Evolutionary conservation across 2,329 filamentous ascomycete species (phyloP).

Genomic region (Delphinella strobiligena): DNA sequence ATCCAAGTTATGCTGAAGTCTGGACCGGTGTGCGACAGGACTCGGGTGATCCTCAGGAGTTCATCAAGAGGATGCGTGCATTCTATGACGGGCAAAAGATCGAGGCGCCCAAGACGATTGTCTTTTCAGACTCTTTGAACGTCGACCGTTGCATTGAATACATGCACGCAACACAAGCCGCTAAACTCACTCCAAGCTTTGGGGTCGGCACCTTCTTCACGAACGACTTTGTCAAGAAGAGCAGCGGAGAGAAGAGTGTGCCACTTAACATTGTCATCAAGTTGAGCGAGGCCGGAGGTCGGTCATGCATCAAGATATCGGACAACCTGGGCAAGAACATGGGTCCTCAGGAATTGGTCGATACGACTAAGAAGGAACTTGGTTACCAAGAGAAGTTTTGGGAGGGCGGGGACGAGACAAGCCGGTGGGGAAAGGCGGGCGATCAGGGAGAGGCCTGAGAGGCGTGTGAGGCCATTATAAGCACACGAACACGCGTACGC

Average conservation of each 20-base stretch:
- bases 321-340: constrained; percentile 88
- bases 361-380: constrained; percentile 70
- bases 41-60: constrained; percentile 72
- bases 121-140: constrained; percentile 92
- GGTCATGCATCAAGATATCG: constrained; percentile 82
- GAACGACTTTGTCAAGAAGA: constrained; percentile 69
- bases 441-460: too few relatives aligned
- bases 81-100: constrained; percentile 73
- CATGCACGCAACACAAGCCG: constrained; percentile 67
- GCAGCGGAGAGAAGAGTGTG: constrained; percentile 67
- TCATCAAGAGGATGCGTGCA: constrained; percentile 63
- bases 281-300: constrained; percentile 70
- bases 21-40: constrained; percentile 83
- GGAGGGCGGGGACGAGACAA: constrained; percentile 71
- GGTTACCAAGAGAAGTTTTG: constrained; percentile 80
- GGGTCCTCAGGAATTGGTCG: constrained; percentile 66
- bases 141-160: constrained; percentile 86
- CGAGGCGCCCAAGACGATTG: constrained; percentile 71
- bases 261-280: constrained; percentile 98
- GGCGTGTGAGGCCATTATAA: too few relatives aligned
- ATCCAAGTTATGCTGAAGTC: constrained; percentile 60
- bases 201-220: constrained; percentile 93
- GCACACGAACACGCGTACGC: too few relatives aligned
- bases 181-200: constrained; percentile 76
- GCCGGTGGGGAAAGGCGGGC: constrained; percentile 83